Conservation (phyloP, 1,139 yeast species). For the Saccharomyces pastorianus region DNA sequence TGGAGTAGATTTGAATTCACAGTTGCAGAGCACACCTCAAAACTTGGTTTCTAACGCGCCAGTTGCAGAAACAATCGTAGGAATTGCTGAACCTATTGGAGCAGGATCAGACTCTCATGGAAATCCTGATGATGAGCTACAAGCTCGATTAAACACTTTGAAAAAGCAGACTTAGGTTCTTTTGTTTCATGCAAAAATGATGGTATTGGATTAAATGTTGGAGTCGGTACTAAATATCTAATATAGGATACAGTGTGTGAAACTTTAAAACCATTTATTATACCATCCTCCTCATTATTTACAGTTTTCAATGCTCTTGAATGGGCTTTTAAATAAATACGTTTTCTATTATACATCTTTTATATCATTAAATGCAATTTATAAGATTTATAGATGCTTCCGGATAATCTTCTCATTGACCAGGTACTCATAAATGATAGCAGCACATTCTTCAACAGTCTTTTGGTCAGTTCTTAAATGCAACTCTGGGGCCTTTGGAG, state of each 20-base stretch:
- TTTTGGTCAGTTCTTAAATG: conserved; percentile 67
- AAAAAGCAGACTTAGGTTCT: conserved; percentile 40
- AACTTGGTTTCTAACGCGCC: conserved; percentile 34
- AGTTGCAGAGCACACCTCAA: conserved; percentile 61
- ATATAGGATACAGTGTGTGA: no score
- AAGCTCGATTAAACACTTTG: conserved; percentile 78
- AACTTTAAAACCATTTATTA: background rate
- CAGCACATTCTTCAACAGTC: conserved; percentile 74
- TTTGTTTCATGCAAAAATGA: no score
- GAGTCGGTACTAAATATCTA: no score
- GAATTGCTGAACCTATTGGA: conserved; percentile 46
- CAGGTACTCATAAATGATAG: conserved; percentile 62
- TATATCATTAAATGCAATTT: background rate
- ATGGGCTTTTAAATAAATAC: background rate
- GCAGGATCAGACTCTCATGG: conserved; percentile 33
- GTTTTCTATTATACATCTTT: background rate
- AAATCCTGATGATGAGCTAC: conserved; percentile 72
- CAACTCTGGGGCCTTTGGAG: conserved; percentile 76
- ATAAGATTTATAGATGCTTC: background rate
- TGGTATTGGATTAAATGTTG: background rate
- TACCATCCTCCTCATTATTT: background rate
- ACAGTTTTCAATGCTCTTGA: background rate
- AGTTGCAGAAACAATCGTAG: conserved; percentile 29
- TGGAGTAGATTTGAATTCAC: conserved; percentile 74
- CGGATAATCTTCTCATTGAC: conserved; percentile 40